These are phyloP conservation scores for Nitzschia sp. DNA, from an alignment of 108 stramenopile genomes.

Conservation along the genomic window DNA sequence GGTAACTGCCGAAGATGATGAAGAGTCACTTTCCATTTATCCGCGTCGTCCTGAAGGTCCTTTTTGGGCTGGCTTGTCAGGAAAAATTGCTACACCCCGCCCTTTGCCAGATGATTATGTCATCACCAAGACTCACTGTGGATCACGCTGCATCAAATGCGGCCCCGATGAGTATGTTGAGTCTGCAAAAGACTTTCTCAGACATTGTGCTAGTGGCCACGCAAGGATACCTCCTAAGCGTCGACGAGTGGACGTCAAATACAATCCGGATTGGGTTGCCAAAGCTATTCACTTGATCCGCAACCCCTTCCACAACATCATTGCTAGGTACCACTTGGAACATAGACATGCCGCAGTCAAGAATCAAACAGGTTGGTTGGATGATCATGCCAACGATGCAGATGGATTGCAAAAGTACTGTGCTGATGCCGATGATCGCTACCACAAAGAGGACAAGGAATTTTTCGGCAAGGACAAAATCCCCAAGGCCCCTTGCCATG, in stretches of 20 bases:
- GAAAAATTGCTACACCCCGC: conserved; percentile 31
- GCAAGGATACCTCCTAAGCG: conserved; percentile 16
- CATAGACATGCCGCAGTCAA: conserved; percentile 27
- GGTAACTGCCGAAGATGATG: conserved; percentile 27
- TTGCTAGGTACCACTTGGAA: conserved; percentile 70
- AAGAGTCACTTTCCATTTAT: conserved; percentile 38
- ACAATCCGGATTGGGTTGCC: conserved; percentile 48
- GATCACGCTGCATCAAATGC: conserved; percentile 58
- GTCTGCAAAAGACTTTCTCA: conserved; percentile 40
- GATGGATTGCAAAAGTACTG: conserved; percentile 51
- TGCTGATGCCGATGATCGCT: conserved; percentile 9
- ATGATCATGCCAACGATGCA: conserved; percentile 27
- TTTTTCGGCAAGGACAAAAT: conserved; percentile 35
- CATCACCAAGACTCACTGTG: conserved; percentile 83
- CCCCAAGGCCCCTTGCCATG: conserved; percentile 61
- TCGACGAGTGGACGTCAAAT: conserved; percentile 23
- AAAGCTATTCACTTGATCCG: conserved; percentile 67
- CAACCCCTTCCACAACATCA: conserved; percentile 69
- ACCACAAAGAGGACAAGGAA: conserved; percentile 10
- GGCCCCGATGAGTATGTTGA: conserved; percentile 59
- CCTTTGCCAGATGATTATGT: conserved; percentile 50
- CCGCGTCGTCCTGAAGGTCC: conserved; percentile 47
- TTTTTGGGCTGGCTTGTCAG: conserved; percentile 43
- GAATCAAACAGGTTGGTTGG: conserved; percentile 28
- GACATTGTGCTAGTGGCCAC: conserved; percentile 34